Base-by-base conservation (phyloP, 768 basidiomycete genomes). In the Cystobasidium ongulense region DNA sequence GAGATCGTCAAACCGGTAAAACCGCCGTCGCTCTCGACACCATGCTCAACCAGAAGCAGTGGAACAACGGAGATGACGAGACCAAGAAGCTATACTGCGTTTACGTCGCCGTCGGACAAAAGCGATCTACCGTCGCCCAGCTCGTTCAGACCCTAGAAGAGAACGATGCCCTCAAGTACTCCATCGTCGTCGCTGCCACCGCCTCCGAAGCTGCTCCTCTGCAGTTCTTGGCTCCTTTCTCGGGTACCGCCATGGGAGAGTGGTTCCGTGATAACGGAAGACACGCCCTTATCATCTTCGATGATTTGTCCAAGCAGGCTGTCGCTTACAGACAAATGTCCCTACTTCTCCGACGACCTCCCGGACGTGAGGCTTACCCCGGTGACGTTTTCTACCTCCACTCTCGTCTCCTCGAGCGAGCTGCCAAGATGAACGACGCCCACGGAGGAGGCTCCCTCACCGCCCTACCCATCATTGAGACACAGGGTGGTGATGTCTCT, bases 311-410 rank as follows among this genome's bases (percentile, higher is more conserved):
- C 80, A 99, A 99, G 86, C 96, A 99, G 85, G 96, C 96, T 78
- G 96, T 99, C 74, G 96, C 96, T 76, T 99, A 99, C 87, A 94
- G 96, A 87, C 96, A 99, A 83, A 99, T 99, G 96, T 99, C 96
- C 76, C 88, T 99, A 77, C 88, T 99, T 52, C 93, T 99, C 81
- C 93, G 96, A 89, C 96, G 95, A 86, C 95, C 95, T 78, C 95
- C 95, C 74, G 95, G 95, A 87, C 94, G 94, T 88, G 94, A 98
- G 86, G 94, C 94, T 77, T 98, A 98, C 85, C 94, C 46, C 54
- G 66, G 53, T 53, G 92, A 95, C 83, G 93, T 96, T 85, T 96
- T 97, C 90, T 98, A 99, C 88, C 88, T 99, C 78, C 96, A 99
- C 87, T 99, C 96, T 80, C 93, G 96, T 87, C 89, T 99, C 76